Evolutionary conservation across 108 stramenopile genomes (phyloP), one percentile per base, ranked within the genome.

Genomic region (Conticribra weissflogii): DNA sequence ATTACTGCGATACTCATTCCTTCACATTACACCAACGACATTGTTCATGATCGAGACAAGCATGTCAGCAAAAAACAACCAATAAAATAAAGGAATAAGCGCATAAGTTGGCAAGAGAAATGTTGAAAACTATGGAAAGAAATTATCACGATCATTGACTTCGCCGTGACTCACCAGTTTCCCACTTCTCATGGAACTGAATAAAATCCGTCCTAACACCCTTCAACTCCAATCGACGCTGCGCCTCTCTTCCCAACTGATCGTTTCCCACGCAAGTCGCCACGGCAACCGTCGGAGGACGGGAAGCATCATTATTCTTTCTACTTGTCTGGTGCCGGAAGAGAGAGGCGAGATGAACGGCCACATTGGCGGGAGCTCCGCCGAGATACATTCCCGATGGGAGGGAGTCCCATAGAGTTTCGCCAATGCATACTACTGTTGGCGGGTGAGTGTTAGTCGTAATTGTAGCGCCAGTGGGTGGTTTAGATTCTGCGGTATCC

Each of bases 311-410:
- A 0, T 47, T 23, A 14, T 59, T n/a, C 27, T 19, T 4, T 53
- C 19, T 25, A 8, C 54, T n/a, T 56, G n/a, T 41, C 36, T 41
- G 36, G 36, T 41, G 36, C 36, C 16, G 41, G 29, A 78, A 67
- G 22, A 82, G 72, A 2, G 63, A 68, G 3, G 81, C 63, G 31
- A 77, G 55, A 52, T 82, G 81, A 44, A 68, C 61, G 2, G 81
- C 81, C 21, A 82, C 81, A 45, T 82, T 82, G 41, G 59, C 18
- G 25, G 75, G 73, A 14, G 80, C 80, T n/a, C 80, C 80, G 25
- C 80, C 80, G 2, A 81, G 70, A 31, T 61, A 81, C 41, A 81
- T 59, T 25, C 73, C 80, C n/a, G 70, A 59, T 1, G 80, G 80
- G 17, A 81, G 71, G 14, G 66, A 68, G 33, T 81, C 80, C 70